Conservation (phyloP, 2,329 filamentous ascomycete genomes). For the Sphaerulina musiva region DNA sequence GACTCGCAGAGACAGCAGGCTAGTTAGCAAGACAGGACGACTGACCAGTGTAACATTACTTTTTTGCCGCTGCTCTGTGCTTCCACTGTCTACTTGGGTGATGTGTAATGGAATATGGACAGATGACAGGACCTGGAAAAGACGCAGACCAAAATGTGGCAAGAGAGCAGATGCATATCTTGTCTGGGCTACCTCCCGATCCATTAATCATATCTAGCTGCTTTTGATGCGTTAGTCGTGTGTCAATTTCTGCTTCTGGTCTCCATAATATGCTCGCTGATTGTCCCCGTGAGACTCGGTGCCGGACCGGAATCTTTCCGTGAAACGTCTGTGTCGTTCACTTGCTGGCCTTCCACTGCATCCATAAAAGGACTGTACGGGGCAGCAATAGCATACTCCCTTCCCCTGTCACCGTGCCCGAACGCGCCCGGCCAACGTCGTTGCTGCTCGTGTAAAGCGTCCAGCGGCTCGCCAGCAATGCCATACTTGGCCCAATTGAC, state of each 20-base stretch:
- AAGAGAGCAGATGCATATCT: not conserved
- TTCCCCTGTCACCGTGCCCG: slow-evolving; percentile 28
- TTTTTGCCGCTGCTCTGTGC: too few relatives aligned
- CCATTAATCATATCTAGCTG: not conserved
- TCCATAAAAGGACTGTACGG: slow-evolving; percentile 57
- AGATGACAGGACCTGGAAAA: too few relatives aligned
- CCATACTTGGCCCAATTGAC: slow-evolving; percentile 95
- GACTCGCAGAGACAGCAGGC: slow-evolving; percentile 3
- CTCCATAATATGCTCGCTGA: slow-evolving; percentile 29
- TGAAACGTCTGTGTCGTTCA: slow-evolving; percentile 3
- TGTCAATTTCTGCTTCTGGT: slow-evolving; percentile 23
- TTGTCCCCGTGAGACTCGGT: slow-evolving; percentile 18
- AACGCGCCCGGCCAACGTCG: slow-evolving; percentile 50
- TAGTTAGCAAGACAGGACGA: slow-evolving; percentile 1
- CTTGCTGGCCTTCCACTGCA: slow-evolving; percentile 27
- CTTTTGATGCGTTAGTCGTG: not conserved
- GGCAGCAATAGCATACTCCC: slow-evolving; percentile 49
- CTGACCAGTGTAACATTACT: not conserved
- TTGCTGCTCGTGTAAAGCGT: slow-evolving; percentile 80
- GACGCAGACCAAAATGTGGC: not conserved
- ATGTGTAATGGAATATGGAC: too few relatives aligned
- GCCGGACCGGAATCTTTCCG: slow-evolving; percentile 23
- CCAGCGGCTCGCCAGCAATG: slow-evolving; percentile 75
- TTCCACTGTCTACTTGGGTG: too few relatives aligned
- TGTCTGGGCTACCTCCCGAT: not conserved